phyloP scores from a whole-genome alignment of 2,329 filamentous ascomycete species.

The Botrytis aclada region DNA sequence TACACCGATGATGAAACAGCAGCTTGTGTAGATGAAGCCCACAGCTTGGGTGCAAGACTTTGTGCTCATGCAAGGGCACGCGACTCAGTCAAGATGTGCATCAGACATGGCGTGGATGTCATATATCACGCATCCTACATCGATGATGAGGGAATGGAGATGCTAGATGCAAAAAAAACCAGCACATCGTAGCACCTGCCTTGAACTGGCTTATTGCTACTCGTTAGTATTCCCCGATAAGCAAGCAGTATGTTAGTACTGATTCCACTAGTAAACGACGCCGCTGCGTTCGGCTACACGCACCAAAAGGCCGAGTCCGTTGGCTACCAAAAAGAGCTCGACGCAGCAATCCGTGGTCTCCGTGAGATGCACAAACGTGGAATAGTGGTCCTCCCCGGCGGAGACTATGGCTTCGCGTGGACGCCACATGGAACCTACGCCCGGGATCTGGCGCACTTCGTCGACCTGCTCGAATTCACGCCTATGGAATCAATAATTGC shows the following conservation, averaged over 20 bases:
- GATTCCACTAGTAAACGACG: conserved; percentile 22
- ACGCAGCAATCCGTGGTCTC: conserved; percentile 41
- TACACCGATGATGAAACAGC: conserved; percentile 45
- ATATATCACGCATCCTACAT: conserved; percentile 47
- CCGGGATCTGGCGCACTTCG: conserved; percentile 45
- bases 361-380: conserved; percentile 45
- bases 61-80: conserved; percentile 45
- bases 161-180: conserved; percentile 42
- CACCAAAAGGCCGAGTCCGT: conserved; percentile 43
- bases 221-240: neutral
- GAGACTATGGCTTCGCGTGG: conserved; percentile 47
- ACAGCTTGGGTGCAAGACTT: conserved; percentile 39
- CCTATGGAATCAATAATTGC: conserved; percentile 44
- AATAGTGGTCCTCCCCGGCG: conserved; percentile 45
- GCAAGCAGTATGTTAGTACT: neutral
- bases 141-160: conserved; percentile 42
- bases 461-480: conserved; percentile 44
- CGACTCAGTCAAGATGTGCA: conserved; percentile 44
- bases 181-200: conserved; percentile 43
- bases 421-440: conserved; percentile 47
- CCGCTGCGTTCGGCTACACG: conserved; percentile 42
- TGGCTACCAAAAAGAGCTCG: conserved; percentile 44
- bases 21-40: conserved; percentile 47
- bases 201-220: conserved; percentile 45
- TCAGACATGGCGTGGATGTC: conserved; percentile 45